These are phyloP conservation scores for Piper betle DNA, from an alignment of 164 flowering plant species.

Conservation along the genomic window DNA sequence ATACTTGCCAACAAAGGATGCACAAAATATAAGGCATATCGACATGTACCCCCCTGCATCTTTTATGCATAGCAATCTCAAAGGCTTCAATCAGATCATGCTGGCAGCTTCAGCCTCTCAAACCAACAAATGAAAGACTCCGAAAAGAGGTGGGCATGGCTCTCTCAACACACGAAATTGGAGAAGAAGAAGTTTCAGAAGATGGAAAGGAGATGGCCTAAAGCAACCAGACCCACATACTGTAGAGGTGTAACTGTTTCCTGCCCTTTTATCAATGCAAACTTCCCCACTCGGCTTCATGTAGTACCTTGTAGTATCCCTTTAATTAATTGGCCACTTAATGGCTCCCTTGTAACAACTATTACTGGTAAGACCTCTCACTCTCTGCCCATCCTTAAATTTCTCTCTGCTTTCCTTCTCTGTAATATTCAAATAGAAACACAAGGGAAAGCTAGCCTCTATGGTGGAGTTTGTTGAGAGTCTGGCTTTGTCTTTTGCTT, in stretches of 20 bases:
- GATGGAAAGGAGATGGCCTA: background rate
- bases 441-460: conserved; percentile 12
- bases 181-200: background rate
- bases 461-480: conserved; percentile 22
- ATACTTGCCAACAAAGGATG: too few species aligned
- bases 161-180: too few species aligned
- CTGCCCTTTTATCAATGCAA: conserved; percentile 6
- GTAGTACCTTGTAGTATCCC: too few species aligned
- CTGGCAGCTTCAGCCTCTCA: conserved; percentile 83
- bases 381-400: too few species aligned
- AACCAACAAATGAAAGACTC: conserved; percentile 32
- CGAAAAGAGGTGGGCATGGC: too few species aligned
- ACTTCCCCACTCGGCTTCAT: too few species aligned
- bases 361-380: too few species aligned
- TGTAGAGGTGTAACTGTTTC: too few species aligned
- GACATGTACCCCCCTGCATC: background rate
- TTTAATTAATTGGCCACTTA: too few species aligned
- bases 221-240: too few species aligned
- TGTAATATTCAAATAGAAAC: conserved; percentile 3
- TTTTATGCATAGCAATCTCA: background rate
- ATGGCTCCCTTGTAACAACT: too few species aligned
- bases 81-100: conserved; percentile 56
- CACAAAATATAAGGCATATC: too few species aligned
- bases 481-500: conserved; percentile 22
- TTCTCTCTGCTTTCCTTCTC: background rate